These are phyloP conservation scores for Gossypium ekmanianum DNA, from an alignment of 345 rosid species.

Conservation along the genomic window DNA sequence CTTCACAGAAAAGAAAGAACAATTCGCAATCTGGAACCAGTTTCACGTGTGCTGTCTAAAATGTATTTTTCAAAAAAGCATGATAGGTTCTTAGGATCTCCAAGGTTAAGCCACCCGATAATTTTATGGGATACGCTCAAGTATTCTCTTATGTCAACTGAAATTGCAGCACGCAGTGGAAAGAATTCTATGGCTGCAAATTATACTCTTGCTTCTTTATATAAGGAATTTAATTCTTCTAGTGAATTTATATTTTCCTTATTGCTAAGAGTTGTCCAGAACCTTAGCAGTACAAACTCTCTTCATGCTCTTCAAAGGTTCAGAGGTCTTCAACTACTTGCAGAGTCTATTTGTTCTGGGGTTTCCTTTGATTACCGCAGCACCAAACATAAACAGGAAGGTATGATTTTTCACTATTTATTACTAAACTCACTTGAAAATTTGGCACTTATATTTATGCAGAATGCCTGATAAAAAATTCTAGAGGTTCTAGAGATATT, in stretches of 20 bases:
- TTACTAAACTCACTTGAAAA: not conserved
- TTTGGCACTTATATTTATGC: not conserved
- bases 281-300: conserved; percentile 47
- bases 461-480: not conserved
- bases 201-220: conserved; percentile 46
- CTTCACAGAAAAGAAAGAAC: conserved; percentile 36
- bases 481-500: not conserved
- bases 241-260: conserved; percentile 66
- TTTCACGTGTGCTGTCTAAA: conserved; percentile 46
- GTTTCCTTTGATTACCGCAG: conserved; percentile 40
- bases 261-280: conserved; percentile 62
- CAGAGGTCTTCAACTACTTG: conserved; percentile 71
- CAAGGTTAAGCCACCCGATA: conserved; percentile 46
- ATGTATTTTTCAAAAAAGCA: conserved; percentile 46
- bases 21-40: conserved; percentile 47
- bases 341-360: conserved; percentile 71
- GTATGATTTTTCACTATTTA: conserved; percentile 27
- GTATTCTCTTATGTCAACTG: conserved; percentile 77
- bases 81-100: conserved; percentile 38
- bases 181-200: conserved; percentile 49
- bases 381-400: conserved; percentile 37
- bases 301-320: conserved; percentile 78
- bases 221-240: conserved; percentile 66
- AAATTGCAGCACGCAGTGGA: conserved; percentile 69
- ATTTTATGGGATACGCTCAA: conserved; percentile 90